Evolutionary conservation across 208 protist species (phyloP).

Genomic region (Tritrichomonas musculus): DNA sequence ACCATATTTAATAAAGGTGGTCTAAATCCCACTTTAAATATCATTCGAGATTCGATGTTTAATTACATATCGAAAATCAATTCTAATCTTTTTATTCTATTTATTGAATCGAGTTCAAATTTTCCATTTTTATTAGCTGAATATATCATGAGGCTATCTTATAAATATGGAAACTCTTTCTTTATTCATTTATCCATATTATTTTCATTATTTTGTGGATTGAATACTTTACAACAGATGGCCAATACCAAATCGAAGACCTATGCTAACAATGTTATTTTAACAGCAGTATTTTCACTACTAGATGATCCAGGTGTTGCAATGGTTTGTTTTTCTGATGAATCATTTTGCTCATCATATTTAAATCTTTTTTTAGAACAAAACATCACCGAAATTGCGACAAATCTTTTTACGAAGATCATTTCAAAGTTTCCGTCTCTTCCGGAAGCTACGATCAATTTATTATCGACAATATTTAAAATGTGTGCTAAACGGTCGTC

Average conservation of each 20-base stretch:
- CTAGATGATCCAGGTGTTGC: background rate
- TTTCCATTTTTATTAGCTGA: background rate
- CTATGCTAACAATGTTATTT: background rate
- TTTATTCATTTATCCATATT: background rate
- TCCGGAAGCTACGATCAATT: background rate
- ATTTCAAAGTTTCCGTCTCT: background rate
- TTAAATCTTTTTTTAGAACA: background rate
- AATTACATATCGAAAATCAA: background rate
- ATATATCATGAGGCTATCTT: background rate
- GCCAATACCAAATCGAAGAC: background rate
- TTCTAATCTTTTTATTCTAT: background rate
- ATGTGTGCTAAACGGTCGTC: too few relatives aligned
- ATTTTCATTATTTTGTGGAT: background rate
- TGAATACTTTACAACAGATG: background rate
- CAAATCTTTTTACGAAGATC: background rate
- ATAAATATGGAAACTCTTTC: background rate
- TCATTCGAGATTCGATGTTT: background rate
- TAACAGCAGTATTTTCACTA: background rate
- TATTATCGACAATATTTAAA: background rate
- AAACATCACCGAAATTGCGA: background rate
- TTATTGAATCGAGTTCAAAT: background rate
- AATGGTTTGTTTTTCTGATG: background rate
- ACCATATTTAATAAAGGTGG: too few relatives aligned
- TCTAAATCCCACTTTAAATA: background rate
- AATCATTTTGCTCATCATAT: background rate